A percentile compares a stretch with the other conserved stretches of the same genome.
Conservation (phyloP, 768 basidiomycete genomes). For the Termitomyces sp. region DNA sequence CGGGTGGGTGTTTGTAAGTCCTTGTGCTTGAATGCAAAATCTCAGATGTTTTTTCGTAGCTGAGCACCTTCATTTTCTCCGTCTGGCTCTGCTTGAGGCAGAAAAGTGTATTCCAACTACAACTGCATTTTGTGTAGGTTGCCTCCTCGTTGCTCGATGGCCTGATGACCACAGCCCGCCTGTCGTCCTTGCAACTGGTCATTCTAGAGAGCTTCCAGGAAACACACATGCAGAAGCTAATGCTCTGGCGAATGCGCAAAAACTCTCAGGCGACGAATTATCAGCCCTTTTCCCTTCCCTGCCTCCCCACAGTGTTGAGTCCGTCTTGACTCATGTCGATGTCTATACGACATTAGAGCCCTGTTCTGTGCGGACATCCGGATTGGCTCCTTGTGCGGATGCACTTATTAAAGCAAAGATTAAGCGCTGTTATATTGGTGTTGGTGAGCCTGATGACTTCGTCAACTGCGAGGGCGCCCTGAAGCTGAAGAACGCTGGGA, state of each 20-base stretch:
- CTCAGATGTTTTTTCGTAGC: constrained; percentile 5
- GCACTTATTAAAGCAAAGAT: constrained; percentile 71
- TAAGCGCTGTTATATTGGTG: constrained; percentile 80
- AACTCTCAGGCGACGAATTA: constrained; percentile 39
- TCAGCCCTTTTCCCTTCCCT: constrained; percentile 34
- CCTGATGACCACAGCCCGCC: constrained; percentile 32
- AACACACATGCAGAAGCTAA: constrained; percentile 99
- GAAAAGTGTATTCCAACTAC: constrained; percentile 59
- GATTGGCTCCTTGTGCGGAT: constrained; percentile 80
- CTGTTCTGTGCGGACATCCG: constrained; percentile 85
- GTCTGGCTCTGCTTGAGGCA: constrained; percentile 66
- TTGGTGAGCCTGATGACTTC: constrained; percentile 89
- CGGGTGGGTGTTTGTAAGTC: constrained; percentile 2
- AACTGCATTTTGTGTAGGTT: constrained; percentile 91
- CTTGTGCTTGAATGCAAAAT: not conserved
- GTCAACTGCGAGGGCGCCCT: constrained; percentile 87
- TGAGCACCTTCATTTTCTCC: constrained; percentile 39
- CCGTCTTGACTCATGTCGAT: constrained; percentile 56
- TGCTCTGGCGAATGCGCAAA: constrained; percentile 66
- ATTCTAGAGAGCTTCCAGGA: constrained; percentile 85
- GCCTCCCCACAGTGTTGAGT: constrained; percentile 30
- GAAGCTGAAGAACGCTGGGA: constrained; percentile 61
- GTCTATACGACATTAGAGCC: constrained; percentile 97
- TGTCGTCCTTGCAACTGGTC: constrained; percentile 69
- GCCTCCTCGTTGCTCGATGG: constrained; percentile 53